These are phyloP conservation scores for Cucurbita pepo DNA, from an alignment of 306 rosid species.

Conservation along the genomic window DNA sequence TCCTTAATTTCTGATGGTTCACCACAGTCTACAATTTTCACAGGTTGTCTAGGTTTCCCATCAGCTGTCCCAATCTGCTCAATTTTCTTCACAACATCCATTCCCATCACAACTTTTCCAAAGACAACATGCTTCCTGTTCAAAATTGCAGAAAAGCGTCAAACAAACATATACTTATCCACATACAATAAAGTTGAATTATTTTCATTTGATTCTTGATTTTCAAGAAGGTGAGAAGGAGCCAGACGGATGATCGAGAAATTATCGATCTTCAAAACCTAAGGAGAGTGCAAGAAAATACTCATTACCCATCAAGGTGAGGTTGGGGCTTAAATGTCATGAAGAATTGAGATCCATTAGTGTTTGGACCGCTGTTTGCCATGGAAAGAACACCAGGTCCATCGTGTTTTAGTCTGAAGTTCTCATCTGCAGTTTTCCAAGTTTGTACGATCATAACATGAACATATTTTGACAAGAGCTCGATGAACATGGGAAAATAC, in stretches of 20 bases:
- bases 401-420: constrained; percentile 64
- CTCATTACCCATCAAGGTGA: constrained; percentile 78
- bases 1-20: constrained; percentile 37
- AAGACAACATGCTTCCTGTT: constrained; percentile 91
- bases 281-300: constrained; percentile 4
- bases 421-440: constrained; percentile 57
- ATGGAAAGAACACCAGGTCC: constrained; percentile 82
- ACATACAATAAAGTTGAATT: not conserved
- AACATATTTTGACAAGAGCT: constrained; percentile 3
- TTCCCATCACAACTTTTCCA: constrained; percentile 70
- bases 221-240: not conserved
- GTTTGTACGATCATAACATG: not conserved
- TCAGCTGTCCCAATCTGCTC: constrained; percentile 62
- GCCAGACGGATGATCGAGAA: not conserved
- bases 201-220: not conserved
- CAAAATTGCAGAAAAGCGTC: constrained; percentile 4
- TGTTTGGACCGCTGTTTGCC: constrained; percentile 93
- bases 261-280: not conserved
- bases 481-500: constrained; percentile 23
- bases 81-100: constrained; percentile 60
- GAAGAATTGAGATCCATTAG: constrained; percentile 97
- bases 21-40: constrained; percentile 79
- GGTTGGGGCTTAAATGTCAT: constrained; percentile 71
- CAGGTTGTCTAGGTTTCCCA: constrained; percentile 63
- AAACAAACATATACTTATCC: not conserved